Base-by-base conservation (phyloP, 345 rosid species). In the Populus ilicifolia region DNA sequence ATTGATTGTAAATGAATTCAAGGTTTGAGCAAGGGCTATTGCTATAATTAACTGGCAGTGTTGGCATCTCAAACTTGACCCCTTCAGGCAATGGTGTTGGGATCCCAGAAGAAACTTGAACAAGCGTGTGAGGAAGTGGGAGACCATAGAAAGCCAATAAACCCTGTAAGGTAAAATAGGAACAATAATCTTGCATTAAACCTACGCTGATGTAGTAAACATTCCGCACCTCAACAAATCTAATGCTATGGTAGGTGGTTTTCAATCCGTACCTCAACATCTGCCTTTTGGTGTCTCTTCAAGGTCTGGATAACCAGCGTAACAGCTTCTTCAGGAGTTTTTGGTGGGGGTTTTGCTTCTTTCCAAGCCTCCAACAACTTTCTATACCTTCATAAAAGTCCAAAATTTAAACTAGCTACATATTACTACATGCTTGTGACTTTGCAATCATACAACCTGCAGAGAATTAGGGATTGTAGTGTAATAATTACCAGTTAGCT, bases 141-240 rank as follows among this genome's bases (percentile, higher is more conserved):
- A 94, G 92, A 41, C 96, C 90, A 84, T 94, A 94, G 88, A 88
- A 93, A 66, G 86, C 82, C 88, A 93, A 87, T n/a, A 94, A 80
- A 41, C 97, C 98, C 97, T 90, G 66, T 29, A 56, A 73, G 25
- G 29, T 69, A 70, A 66, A 35, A n/a, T 13, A 59, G 50, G 21
- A 33, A 8, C 44, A 62, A 63, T n/a, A 27, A 46, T 69, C 41
- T 70, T 6, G 48, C 46, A 77, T 39, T 61, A 59, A 62, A 27
- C 56, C 27, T n/a, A 3, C 6, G 29, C 64, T 25, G 5, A 20
- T 56, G 14, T 70, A 17, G 74, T 10, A 1, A 25, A 1, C 35
- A 65, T 33, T 30, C 4, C 2, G 23, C 20, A 65, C 27, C 8
- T 23, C 1, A 23, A 21, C 18, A 48, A 23, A 5, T 50, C 76